Conservation (phyloP, 768 basidiomycete species). For the Lentinula aciculospora region DNA sequence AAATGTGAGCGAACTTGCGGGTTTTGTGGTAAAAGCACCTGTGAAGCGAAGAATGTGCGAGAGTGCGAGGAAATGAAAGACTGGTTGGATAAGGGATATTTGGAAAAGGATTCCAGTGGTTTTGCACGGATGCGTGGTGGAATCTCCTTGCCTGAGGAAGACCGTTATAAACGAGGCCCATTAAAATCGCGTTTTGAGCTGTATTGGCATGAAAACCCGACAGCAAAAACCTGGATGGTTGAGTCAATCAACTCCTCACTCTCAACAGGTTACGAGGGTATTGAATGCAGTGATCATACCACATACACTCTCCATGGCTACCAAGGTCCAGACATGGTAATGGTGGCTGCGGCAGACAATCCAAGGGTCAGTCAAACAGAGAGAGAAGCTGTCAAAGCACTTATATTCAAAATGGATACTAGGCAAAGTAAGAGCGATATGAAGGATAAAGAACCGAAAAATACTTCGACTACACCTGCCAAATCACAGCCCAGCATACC, state of each 20-base stretch:
- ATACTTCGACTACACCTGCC: neutral
- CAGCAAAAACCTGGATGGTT: neutral
- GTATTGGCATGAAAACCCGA: neutral
- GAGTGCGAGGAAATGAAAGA: neutral
- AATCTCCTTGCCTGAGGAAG: neutral
- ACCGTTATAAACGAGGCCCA: neutral
- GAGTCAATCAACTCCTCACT: neutral
- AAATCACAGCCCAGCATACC: neutral
- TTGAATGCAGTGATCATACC: neutral
- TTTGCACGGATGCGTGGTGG: neutral
- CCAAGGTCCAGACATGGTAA: neutral
- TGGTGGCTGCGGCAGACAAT: neutral
- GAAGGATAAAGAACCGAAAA: neutral
- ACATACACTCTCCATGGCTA: neutral
- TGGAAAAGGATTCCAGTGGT: neutral
- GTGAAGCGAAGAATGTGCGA: neutral
- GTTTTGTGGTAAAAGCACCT: neutral
- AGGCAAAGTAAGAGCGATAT: neutral
- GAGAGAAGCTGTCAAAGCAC: neutral
- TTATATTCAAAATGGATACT: neutral
- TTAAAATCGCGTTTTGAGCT: neutral
- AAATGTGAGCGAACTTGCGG: neutral
- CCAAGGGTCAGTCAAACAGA: neutral
- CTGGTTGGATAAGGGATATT: neutral
- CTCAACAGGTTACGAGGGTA: neutral